Evolutionary conservation across 2,329 filamentous ascomycete genomes (phyloP).

Genomic region (Aspergillus unguis): DNA sequence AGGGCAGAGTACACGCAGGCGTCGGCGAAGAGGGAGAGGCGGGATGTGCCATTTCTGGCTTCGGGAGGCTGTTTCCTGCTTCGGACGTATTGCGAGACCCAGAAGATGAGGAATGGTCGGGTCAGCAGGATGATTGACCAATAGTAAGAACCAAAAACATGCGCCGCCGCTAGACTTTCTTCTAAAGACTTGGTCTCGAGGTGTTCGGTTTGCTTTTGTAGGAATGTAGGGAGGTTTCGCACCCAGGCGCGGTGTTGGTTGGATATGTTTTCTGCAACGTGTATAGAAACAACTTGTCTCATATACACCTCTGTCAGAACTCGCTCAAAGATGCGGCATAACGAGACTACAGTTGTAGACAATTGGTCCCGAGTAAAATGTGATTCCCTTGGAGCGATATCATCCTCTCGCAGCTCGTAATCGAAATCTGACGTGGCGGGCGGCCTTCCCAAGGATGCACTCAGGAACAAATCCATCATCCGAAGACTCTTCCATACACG

Average conservation of each 20-base stretch:
- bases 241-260: constrained; percentile 44
- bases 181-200: constrained; percentile 39
- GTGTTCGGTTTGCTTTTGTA: constrained; percentile 47
- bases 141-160: constrained; percentile 51
- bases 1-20: constrained; percentile 46
- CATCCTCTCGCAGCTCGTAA: constrained; percentile 36
- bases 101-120: constrained; percentile 53
- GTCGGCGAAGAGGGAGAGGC: constrained; percentile 35
- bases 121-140: constrained; percentile 55
- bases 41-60: constrained; percentile 26
- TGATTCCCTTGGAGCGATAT: constrained; percentile 25
- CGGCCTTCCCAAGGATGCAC: constrained; percentile 50
- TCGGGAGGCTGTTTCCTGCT: constrained; percentile 24
- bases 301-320: constrained; percentile 45
- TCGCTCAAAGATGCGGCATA: constrained; percentile 43
- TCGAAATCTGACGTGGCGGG: constrained; percentile 54
- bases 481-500: constrained; percentile 54
- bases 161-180: constrained; percentile 46
- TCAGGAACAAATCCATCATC: constrained; percentile 52
- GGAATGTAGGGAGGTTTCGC: constrained; percentile 41
- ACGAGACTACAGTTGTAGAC: constrained; percentile 47
- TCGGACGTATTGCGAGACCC: constrained; percentile 43
- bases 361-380: constrained; percentile 39
- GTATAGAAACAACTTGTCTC: constrained; percentile 42
- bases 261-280: constrained; percentile 42